These are phyloP conservation scores for Evansstolkia leycettana DNA, from an alignment of 495 filamentous ascomycete genomes.

Conservation along the genomic window DNA sequence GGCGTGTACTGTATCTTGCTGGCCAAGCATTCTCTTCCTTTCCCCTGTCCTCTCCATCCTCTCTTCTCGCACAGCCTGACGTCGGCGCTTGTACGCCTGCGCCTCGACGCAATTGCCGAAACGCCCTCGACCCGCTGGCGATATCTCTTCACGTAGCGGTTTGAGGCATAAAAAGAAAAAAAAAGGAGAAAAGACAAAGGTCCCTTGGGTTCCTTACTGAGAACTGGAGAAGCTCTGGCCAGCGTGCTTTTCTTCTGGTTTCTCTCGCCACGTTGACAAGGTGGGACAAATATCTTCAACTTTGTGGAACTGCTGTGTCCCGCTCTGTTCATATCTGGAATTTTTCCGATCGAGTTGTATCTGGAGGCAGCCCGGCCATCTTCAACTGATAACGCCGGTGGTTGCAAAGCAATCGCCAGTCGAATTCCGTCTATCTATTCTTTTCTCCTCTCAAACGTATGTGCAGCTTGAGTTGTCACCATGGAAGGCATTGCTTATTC, in stretches of 20 bases:
- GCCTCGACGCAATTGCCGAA: no score
- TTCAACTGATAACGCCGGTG: no score
- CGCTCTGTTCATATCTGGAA: no score
- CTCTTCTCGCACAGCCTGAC: neutral
- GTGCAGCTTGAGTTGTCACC: no score
- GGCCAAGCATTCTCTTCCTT: neutral
- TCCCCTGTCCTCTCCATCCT: slow-evolving; percentile 1
- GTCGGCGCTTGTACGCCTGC: no score
- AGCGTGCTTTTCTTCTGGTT: slow-evolving; percentile 3
- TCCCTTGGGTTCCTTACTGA: slow-evolving; percentile 3
- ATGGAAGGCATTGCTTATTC: no score
- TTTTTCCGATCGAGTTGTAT: no score
- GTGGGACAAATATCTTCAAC: neutral
- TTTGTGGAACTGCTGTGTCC: slow-evolving; percentile 13
- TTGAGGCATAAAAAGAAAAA: slow-evolving; percentile 7
- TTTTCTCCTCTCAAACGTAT: no score
- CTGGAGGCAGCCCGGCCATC: no score
- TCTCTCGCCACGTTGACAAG: neutral
- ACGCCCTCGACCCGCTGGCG: slow-evolving; percentile 4
- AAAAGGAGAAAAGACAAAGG: no score
- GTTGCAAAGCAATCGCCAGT: no score
- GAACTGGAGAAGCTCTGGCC: slow-evolving; percentile 6
- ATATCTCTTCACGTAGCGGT: slow-evolving; percentile 14
- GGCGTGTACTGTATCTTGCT: slow-evolving; percentile 1
- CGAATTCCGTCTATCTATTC: no score